Percentiles rank a stretch among this genome's conserved stretches.
phyloP scores from a whole-genome alignment of 257 asterid genomes.

The Forsythia viridissima region DNA sequence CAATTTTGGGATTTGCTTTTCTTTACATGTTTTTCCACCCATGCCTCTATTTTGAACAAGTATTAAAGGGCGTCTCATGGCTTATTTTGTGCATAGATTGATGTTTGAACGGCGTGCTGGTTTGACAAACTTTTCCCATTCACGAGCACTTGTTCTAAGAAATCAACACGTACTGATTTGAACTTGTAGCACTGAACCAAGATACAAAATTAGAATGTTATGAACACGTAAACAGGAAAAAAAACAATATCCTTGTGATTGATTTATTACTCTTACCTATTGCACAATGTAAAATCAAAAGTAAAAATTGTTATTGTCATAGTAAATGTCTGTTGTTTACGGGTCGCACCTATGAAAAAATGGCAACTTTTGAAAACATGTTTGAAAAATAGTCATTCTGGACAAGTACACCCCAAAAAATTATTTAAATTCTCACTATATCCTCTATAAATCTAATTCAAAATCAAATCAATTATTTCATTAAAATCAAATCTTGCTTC shows the following conservation, averaged over 20 bases:
- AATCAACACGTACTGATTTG: conserved; percentile 82
- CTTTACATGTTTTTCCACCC: neutral
- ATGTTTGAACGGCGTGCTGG: conserved; percentile 54
- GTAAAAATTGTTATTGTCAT: neutral
- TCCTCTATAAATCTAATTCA: too few species aligned
- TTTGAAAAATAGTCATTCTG: too few species aligned
- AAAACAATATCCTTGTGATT: neutral
- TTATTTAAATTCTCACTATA: too few species aligned
- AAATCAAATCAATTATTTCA: too few species aligned
- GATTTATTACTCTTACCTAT: neutral
- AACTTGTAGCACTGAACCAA: conserved; percentile 69
- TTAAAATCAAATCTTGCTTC: too few species aligned
- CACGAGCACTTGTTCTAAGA: conserved; percentile 83
- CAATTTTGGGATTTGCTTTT: neutral
- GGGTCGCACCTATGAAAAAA: too few species aligned
- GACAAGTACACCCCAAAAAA: too few species aligned
- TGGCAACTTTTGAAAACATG: too few species aligned
- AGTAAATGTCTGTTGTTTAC: too few species aligned
- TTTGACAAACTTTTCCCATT: conserved; percentile 68
- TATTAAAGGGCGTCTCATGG: conserved; percentile 32
- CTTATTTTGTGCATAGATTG: conserved; percentile 81
- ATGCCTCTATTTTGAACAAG: neutral
- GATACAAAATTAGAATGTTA: conserved; percentile 7
- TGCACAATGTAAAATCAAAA: neutral
- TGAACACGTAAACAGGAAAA: neutral